These are phyloP conservation scores for Anacardium occidentale DNA, from an alignment of 345 rosid genomes.

Conservation along the genomic window DNA sequence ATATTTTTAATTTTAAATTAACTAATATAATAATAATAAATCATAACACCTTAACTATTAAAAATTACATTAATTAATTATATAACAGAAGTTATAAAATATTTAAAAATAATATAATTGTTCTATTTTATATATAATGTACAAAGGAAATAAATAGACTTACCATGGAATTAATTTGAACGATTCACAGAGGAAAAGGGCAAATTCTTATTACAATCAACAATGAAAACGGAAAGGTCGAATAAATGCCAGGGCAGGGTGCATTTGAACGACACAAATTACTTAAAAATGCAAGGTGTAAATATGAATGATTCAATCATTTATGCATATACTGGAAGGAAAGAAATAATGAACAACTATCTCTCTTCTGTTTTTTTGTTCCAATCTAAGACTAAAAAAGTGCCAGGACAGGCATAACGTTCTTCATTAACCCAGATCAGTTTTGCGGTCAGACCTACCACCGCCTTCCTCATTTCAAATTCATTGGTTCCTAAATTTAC, in stretches of 20 bases:
- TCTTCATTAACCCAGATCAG: neutral
- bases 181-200: neutral
- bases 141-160: no score
- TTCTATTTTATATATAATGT: no score
- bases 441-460: neutral
- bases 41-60: no score
- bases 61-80: no score
- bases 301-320: neutral
- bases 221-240: neutral
- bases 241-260: neutral
- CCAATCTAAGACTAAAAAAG: constrained; percentile 4
- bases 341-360: constrained; percentile 13
- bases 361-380: neutral
- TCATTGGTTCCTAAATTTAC: constrained; percentile 11
- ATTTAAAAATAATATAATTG: no score
- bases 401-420: neutral
- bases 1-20: no score
- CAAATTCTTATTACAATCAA: constrained; percentile 10
- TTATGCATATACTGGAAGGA: neutral
- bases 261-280: neutral
- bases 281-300: neutral
- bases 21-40: no score
- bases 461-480: neutral
- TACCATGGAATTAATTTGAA: no score
- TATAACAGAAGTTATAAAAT: no score